Evolutionary conservation across 768 basidiomycete genomes (phyloP).

Genomic region (Kwoniella newhampshirensis): DNA sequence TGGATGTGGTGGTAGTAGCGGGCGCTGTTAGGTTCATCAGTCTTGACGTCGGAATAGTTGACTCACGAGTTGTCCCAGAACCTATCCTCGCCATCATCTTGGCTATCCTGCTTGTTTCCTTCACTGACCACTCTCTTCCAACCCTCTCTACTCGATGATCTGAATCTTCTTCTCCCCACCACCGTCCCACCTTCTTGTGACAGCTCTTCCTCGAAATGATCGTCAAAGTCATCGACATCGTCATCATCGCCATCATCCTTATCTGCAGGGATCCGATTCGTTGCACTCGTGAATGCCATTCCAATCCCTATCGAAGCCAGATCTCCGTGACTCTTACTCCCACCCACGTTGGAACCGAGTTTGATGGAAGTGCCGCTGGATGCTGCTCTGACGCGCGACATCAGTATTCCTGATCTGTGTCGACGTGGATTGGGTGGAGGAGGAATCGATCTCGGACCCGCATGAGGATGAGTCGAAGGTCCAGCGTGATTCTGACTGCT

Average conservation of each 20-base stretch:
- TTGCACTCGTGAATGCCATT: conserved; percentile 3
- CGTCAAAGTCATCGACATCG: conserved; percentile 11
- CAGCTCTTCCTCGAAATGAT: conserved; percentile 7
- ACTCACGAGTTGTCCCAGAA: conserved; percentile 49
- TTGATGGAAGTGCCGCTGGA: conserved; percentile 25
- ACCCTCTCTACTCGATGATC: conserved; percentile 13
- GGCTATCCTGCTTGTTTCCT: conserved; percentile 14
- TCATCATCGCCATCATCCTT: conserved; percentile 15
- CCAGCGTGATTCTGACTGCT: conserved; percentile 5
- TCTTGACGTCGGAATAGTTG: not conserved
- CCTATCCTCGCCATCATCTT: conserved; percentile 22
- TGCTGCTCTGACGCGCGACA: conserved; percentile 41
- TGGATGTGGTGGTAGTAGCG: conserved; percentile 49
- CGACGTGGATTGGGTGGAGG: conserved; percentile 44
- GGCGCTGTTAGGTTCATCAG: conserved; percentile 27
- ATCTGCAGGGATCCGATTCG: conserved; percentile 7
- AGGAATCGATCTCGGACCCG: conserved; percentile 27
- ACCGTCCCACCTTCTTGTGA: not conserved
- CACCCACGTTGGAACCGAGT: conserved; percentile 15
- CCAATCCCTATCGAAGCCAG: conserved; percentile 21
- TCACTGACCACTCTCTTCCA: conserved; percentile 38
- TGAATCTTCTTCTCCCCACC: conserved; percentile 7
- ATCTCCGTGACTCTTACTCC: conserved; percentile 39
- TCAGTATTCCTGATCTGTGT: conserved; percentile 48
- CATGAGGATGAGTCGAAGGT: conserved; percentile 9